Conservation (phyloP, 192 early-diverging fungal genomes). For the Phycomyces nitens region DNA sequence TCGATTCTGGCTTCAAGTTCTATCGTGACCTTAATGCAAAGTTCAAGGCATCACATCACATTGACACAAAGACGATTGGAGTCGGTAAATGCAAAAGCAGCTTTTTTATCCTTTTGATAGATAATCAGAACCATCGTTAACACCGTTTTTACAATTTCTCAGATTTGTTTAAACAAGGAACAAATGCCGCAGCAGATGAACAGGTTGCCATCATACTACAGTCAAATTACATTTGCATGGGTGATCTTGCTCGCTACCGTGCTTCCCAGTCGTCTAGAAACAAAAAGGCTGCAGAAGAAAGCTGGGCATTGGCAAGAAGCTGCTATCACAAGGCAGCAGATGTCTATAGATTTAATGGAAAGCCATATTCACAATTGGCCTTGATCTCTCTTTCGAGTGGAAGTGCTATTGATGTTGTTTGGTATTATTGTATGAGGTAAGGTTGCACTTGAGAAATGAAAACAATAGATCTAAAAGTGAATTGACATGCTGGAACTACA, state of each 20-base stretch:
- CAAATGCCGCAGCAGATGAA: constrained; percentile 9
- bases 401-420: constrained; percentile 36
- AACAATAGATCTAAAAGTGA: no score
- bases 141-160: not conserved
- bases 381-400: constrained; percentile 25
- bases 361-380: constrained; percentile 37
- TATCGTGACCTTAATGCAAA: constrained; percentile 48
- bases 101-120: not conserved
- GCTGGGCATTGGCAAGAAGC: constrained; percentile 18
- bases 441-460: no score
- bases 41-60: constrained; percentile 42
- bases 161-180: constrained; percentile 23
- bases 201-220: constrained; percentile 35
- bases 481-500: no score
- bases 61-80: constrained; percentile 48
- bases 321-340: constrained; percentile 28
- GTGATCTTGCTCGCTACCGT: constrained; percentile 54
- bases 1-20: constrained; percentile 52
- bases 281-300: not conserved
- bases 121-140: no score
- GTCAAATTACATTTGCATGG: constrained; percentile 49
- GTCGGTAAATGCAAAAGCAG: constrained; percentile 31
- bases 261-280: constrained; percentile 15
- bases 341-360: constrained; percentile 23
- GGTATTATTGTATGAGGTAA: constrained; percentile 39